Base-by-base conservation (phyloP, 2,329 filamentous ascomycete genomes). In the Colletotrichum brevisporum region DNA sequence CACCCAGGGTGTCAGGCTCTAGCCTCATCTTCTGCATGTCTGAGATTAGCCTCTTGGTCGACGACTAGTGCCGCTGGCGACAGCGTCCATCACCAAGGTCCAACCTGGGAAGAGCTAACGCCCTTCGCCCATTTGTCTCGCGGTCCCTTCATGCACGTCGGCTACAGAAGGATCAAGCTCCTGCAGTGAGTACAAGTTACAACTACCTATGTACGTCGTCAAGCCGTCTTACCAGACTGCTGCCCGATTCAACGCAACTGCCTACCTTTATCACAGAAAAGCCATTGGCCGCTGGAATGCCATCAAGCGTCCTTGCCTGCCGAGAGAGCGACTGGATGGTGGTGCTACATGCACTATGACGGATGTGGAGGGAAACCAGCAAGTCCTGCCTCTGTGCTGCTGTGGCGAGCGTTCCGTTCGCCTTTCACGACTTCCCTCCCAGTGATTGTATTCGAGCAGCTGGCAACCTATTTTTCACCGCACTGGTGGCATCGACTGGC, bases 21-120 rank as follows among this genome's bases (percentile, higher is more conserved):
- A 53, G 65, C 53, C 39, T 69, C 62, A 16, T 24, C 26, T 36
- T 67, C 54, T 66, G 51, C 67, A 61, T 27, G 62, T 66, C 55
- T 60, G 31, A 61, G 54, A 69, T 66, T 52, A 60, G 55, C 62
- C 55, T 69, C 55, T 47, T 15, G 51, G 39, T 56, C 27, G 26
- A 43, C 55, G 51, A 45, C 36, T 56, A 53, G 39, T 61, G 62
- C 51, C 67, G 57, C 53, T 39, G 47, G 52, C 36, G 43, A 15
- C 51, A 67, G 57, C 50, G 58, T 13, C 65, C 57, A 47, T 39
- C 65, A 53, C 27, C 66, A 51, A 60, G 51, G 62, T 31, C 39
- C 31, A 45, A 60, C 54, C 60, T 52, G 64, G 60, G 41, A 64
- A 36, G 8, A 36, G 10, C 31, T 36, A 36, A 36, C 31, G 31